These are phyloP conservation scores for Aspergillus pseudonomiae DNA, from an alignment of 2,329 filamentous ascomycete species.

Conservation along the genomic window DNA sequence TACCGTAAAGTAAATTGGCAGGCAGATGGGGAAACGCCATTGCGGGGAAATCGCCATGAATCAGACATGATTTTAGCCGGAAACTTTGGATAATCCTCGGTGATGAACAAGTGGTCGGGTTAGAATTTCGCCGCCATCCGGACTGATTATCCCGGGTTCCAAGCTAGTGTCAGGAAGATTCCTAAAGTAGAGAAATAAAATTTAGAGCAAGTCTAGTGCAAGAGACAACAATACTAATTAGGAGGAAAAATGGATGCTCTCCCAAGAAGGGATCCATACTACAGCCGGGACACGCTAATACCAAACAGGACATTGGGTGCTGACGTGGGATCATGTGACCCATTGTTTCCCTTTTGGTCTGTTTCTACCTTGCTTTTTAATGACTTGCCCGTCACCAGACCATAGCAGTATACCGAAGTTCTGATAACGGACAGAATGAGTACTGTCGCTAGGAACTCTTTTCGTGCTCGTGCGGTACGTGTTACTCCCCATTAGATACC, in stretches of 20 bases:
- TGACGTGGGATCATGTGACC: background rate
- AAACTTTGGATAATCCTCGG: background rate
- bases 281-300: background rate
- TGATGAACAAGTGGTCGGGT: background rate
- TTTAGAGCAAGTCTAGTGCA: background rate
- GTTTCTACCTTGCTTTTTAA: background rate
- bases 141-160: background rate
- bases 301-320: background rate
- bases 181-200: background rate
- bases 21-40: background rate
- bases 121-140: background rate
- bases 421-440: slow-evolving; percentile 15
- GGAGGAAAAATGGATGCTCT: background rate
- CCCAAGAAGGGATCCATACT: background rate
- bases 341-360: background rate
- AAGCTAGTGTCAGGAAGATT: background rate
- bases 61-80: background rate
- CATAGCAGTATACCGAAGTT: background rate
- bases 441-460: slow-evolving; percentile 20
- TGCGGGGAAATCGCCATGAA: slow-evolving; percentile 1
- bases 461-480: slow-evolving; percentile 29
- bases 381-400: background rate
- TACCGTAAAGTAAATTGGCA: background rate
- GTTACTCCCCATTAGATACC: background rate
- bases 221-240: background rate